Evolutionary conservation across 192 early-diverging fungal species (phyloP).

Genomic region (Coemansia sp.): DNA sequence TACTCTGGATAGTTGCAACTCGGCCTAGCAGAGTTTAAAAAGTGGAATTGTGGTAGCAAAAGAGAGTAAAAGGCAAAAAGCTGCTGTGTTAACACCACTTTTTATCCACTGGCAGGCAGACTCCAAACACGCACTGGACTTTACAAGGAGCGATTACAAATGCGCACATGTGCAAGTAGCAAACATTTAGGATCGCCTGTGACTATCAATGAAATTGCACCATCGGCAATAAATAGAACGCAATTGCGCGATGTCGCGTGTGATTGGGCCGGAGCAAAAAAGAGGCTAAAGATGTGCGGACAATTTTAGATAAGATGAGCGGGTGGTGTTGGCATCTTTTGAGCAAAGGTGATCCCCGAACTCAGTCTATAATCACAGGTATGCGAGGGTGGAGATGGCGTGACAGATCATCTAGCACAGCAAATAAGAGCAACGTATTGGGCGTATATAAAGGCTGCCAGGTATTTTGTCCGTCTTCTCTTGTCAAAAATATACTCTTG

Average conservation of each 20-base stretch:
- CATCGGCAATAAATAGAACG: conserved; percentile 2
- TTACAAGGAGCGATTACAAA: neutral
- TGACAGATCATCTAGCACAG: neutral
- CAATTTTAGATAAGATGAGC: neutral
- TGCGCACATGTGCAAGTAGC: neutral
- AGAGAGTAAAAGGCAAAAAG: neutral
- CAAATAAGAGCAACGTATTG: neutral
- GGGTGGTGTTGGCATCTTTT: neutral
- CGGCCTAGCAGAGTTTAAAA: neutral
- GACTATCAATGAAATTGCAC: neutral
- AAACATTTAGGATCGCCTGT: neutral
- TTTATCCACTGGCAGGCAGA: no score
- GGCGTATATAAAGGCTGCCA: neutral
- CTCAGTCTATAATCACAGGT: neutral
- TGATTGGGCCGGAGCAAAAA: neutral
- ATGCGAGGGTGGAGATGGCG: conserved; percentile 40
- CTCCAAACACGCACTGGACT: neutral
- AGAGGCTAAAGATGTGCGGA: neutral
- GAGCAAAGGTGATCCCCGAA: neutral
- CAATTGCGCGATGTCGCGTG: conserved; percentile 1
- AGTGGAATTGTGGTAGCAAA: neutral
- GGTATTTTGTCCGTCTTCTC: neutral
- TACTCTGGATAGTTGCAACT: neutral
- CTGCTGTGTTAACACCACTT: neutral
- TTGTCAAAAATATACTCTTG: neutral